Conservation (phyloP, 2,329 filamentous ascomycete genomes). For the Fusarium tanahbumbuense region DNA sequence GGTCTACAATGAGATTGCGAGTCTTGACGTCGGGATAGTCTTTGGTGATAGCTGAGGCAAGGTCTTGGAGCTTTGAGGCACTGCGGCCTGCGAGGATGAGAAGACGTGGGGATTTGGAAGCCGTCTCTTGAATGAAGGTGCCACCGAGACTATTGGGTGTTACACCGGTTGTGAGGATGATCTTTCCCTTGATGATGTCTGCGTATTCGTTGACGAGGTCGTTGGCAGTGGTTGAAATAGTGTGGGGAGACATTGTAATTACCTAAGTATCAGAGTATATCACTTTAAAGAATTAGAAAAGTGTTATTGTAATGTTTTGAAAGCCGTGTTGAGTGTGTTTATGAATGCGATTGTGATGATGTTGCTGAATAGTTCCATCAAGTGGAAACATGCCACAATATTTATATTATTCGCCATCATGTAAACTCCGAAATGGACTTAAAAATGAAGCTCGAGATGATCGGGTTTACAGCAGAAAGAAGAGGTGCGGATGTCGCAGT, state of each 20-base stretch:
- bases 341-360: background rate
- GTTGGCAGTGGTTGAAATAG: conserved; percentile 38
- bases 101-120: conserved; percentile 53
- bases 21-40: conserved; percentile 50
- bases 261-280: background rate
- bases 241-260: conserved; percentile 32
- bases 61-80: conserved; percentile 53
- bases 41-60: conserved; percentile 51
- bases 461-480: background rate
- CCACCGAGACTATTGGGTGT: conserved; percentile 55
- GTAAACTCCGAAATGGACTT: conserved; percentile 18
- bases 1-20: conserved; percentile 53
- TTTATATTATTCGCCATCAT: conserved; percentile 8
- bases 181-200: conserved; percentile 51
- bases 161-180: conserved; percentile 58
- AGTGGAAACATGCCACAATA: background rate
- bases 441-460: background rate
- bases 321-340: background rate
- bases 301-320: background rate
- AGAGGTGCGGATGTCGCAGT: background rate
- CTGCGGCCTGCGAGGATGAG: conserved; percentile 62
- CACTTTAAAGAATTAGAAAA: background rate
- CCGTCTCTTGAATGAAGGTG: conserved; percentile 52
- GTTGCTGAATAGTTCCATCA: background rate
- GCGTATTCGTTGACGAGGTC: conserved; percentile 48